Evolutionary conservation across 176 grass and related monocot species (phyloP).

Genomic region (Phoenix roebelenii): DNA sequence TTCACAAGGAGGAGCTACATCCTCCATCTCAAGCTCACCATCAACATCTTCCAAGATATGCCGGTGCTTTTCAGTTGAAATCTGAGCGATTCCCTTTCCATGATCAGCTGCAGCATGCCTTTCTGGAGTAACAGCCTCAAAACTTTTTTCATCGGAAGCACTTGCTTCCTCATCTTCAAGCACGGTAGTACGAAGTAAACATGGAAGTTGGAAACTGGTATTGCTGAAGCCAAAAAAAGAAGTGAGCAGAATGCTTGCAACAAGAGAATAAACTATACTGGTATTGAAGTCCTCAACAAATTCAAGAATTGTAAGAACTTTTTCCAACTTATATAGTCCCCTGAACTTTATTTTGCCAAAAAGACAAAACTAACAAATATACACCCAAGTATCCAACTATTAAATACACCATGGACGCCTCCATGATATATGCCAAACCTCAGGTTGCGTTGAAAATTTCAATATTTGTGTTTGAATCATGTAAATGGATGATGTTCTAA

Average conservation of each 20-base stretch:
- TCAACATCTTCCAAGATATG: constrained; percentile 76
- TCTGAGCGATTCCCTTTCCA: constrained; percentile 21
- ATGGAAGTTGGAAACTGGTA: constrained; percentile 69
- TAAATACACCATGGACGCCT: too few species aligned
- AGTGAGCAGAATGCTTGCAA: constrained; percentile 7
- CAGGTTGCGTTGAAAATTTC: too few species aligned
- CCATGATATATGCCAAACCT: too few species aligned
- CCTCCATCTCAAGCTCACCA: constrained; percentile 96
- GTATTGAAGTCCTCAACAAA: too few species aligned
- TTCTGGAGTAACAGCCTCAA: constrained; percentile 96
- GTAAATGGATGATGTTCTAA: too few species aligned
- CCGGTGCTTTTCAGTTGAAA: constrained; percentile 38
- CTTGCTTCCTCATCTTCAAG: constrained; percentile 68
- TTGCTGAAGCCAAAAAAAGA: constrained; percentile 51
- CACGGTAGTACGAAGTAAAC: constrained; percentile 52
- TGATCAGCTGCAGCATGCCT: constrained; percentile 29
- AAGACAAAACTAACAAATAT: too few species aligned
- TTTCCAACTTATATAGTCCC: too few species aligned
- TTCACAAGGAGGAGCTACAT: constrained; percentile 57
- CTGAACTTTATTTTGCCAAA: too few species aligned
- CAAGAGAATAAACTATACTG: not conserved
- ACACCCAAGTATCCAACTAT: too few species aligned
- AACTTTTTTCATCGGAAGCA: constrained; percentile 58
- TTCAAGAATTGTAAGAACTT: too few species aligned
- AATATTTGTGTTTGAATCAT: too few species aligned